phyloP scores from a whole-genome alignment of 352 stramenopile genomes.

The Paralagenidium karlingii region DNA sequence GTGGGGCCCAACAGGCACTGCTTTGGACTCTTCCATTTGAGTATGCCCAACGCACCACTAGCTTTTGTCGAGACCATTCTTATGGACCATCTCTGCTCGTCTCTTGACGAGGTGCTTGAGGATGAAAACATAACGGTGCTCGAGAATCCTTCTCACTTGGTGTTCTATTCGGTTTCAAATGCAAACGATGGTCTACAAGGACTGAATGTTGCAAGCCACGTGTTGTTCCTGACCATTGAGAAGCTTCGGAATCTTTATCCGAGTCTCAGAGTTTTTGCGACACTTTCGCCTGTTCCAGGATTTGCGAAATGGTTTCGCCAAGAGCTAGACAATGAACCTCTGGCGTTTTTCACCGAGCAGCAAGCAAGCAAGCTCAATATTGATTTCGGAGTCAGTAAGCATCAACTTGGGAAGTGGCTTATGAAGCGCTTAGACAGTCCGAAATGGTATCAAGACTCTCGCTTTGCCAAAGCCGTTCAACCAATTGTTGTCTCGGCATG shows the following conservation, averaged over 20 bases:
- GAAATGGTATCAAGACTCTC: slow-evolving; percentile 31
- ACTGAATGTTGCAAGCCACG: slow-evolving; percentile 68
- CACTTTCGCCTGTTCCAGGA: slow-evolving; percentile 62
- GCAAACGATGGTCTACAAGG: slow-evolving; percentile 63
- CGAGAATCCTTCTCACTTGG: slow-evolving; percentile 48
- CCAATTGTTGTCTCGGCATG: slow-evolving; percentile 45
- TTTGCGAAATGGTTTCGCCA: slow-evolving; percentile 59
- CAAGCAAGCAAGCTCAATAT: slow-evolving; percentile 34
- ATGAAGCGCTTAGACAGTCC: slow-evolving; percentile 31
- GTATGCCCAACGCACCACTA: slow-evolving; percentile 54
- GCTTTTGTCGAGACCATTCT: slow-evolving; percentile 70
- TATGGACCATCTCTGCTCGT: slow-evolving; percentile 48
- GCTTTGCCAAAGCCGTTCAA: slow-evolving; percentile 29
- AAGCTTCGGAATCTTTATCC: slow-evolving; percentile 55
- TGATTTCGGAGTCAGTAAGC: slow-evolving; percentile 43
- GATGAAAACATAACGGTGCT: slow-evolving; percentile 24
- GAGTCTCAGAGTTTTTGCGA: slow-evolving; percentile 47
- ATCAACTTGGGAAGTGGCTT: slow-evolving; percentile 54
- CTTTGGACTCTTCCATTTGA: slow-evolving; percentile 75
- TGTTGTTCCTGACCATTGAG: slow-evolving; percentile 76
- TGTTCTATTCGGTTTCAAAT: slow-evolving; percentile 81
- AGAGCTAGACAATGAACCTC: slow-evolving; percentile 17
- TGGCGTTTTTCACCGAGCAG: slow-evolving; percentile 32
- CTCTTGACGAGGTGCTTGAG: slow-evolving; percentile 50
- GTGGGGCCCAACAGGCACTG: slow-evolving; percentile 50